phyloP scores from a whole-genome alignment of 2,329 filamentous ascomycete genomes.

The Trichoderma afroharzianum region DNA sequence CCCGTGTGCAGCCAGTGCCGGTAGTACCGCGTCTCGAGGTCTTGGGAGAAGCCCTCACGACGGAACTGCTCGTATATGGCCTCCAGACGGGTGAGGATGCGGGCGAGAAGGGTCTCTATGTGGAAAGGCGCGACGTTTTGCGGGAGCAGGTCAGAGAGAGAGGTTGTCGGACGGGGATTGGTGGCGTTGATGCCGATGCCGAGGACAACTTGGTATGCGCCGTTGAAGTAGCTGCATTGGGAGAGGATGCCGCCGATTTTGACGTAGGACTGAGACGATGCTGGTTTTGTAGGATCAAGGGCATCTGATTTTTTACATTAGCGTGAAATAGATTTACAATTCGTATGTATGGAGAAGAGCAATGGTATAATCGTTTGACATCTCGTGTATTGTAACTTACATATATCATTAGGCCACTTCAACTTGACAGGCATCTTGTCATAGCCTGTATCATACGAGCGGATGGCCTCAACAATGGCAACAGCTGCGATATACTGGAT shows the following conservation, averaged over 20 bases:
- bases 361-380: neutral
- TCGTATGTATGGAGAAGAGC: no score
- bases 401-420: conserved; percentile 98
- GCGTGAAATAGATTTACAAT: neutral
- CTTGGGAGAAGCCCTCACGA: conserved; percentile 66
- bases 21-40: conserved; percentile 77
- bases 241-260: conserved; percentile 94
- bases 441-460: conserved; percentile 74
- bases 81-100: conserved; percentile 76
- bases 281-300: conserved; percentile 56
- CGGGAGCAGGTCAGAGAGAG: conserved; percentile 69
- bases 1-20: conserved; percentile 79
- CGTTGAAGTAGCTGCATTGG: conserved; percentile 75
- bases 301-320: conserved; percentile 47
- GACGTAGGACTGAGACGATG: conserved; percentile 56
- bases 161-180: conserved; percentile 83
- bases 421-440: conserved; percentile 73
- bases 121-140: conserved; percentile 53
- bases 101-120: conserved; percentile 76
- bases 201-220: conserved; percentile 78
- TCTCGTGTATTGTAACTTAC: conserved; percentile 37
- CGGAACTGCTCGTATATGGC: conserved; percentile 72
- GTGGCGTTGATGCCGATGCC: conserved; percentile 84
- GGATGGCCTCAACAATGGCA: conserved; percentile 79
- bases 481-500: conserved; percentile 90